Base-by-base conservation (phyloP, 257 asterid genomes). In the Primulina eburnea region DNA sequence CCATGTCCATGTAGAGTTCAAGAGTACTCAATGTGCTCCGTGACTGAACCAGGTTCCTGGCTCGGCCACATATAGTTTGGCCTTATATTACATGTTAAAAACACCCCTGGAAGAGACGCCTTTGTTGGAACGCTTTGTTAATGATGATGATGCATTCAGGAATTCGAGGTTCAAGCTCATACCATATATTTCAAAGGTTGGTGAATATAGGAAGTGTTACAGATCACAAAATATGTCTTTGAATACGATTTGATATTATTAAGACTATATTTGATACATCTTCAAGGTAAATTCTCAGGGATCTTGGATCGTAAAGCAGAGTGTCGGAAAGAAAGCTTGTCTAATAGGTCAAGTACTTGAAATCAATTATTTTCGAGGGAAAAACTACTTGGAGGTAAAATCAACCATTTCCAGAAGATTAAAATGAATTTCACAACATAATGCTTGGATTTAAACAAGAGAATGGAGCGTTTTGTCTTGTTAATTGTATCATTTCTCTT, bases 161-260 rank as follows among this genome's bases (percentile, higher is more conserved):
- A 86, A 87, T 77, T 89, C 96, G 24, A 82, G 90, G 73, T 92
- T 92, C 83, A 92, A 92, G 84, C 93, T 92, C 75, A 92, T 92
- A 69, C 96, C 98, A 0, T 79, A 85, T 76, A 82, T 92, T 57
- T 87, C 96, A 67, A 81, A 87, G 91, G 96, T 89, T 43, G 55
- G 72, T 40, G 12, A 29, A 33, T n/a, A 34, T 43, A 43, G 53
- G 53, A 12, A 43, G 53, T 2, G 53, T 43, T 43, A 12, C 53
- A 43, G 2, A 43, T 11, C 53, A 43, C 16, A 43, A 43, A 43
- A 43, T 3, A 43, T 10, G 53, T 43, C 12, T 43, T 43, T 11
- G 6, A 43, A 4, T 3, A 12, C n/a, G n/a, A 43, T 43, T 10
- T 3, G 53, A 10, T 12, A 12, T 12, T 43, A 43, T 43, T 43